Conservation (phyloP, 2,329 filamentous ascomycete species). For the Cucurbitaria berberidis region DNA sequence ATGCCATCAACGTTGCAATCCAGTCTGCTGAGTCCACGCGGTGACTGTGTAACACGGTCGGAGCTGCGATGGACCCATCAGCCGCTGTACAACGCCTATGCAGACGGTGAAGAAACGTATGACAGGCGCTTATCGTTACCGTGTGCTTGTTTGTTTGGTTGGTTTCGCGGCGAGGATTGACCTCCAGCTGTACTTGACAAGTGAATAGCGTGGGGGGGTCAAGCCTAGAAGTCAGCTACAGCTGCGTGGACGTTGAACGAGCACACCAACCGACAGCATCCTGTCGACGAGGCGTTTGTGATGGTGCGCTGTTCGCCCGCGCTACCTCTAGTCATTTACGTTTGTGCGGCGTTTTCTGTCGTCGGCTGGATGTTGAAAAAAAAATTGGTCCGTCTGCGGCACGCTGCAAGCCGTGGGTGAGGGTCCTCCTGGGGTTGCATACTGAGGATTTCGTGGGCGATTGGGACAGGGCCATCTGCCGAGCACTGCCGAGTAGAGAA, state of each 20-base stretch:
- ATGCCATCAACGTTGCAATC: slow-evolving; percentile 15
- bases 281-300: slow-evolving; percentile 7
- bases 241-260: slow-evolving; percentile 12
- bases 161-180: background rate
- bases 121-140: slow-evolving; percentile 14
- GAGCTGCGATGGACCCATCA: slow-evolving; percentile 12
- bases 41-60: slow-evolving; percentile 4
- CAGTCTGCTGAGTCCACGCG: slow-evolving; percentile 7
- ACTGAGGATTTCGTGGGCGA: background rate
- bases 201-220: slow-evolving; percentile 11
- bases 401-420: background rate
- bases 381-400: background rate
- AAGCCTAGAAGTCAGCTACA: slow-evolving; percentile 3
- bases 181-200: background rate
- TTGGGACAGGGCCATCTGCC: background rate
- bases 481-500: background rate
- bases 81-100: slow-evolving; percentile 20
- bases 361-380: background rate
- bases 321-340: background rate
- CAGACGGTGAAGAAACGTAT: slow-evolving; percentile 11
- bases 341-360: background rate
- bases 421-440: background rate
- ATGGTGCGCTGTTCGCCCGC: slow-evolving; percentile 1
- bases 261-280: slow-evolving; percentile 18
- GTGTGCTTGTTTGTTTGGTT: background rate